These are phyloP conservation scores for Acacia confusa DNA, from an alignment of 306 rosid species.

Conservation along the genomic window DNA sequence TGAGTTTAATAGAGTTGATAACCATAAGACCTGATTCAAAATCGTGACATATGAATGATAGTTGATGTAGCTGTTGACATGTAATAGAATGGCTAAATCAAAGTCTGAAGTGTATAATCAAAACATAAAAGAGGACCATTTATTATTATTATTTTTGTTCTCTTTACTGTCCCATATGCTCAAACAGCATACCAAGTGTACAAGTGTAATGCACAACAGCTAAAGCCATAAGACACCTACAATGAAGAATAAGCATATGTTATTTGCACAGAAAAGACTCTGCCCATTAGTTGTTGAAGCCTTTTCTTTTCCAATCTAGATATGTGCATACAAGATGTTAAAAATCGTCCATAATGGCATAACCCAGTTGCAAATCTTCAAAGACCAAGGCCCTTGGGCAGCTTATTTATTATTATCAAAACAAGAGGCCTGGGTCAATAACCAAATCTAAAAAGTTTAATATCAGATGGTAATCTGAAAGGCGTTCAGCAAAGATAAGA, in stretches of 20 bases:
- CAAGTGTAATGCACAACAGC: neutral
- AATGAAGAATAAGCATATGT: neutral
- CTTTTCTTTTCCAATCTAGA: neutral
- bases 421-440: neutral
- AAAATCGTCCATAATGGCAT: neutral
- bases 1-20: neutral
- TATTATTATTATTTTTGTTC: neutral
- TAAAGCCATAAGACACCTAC: neutral
- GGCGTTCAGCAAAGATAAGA: slow-evolving; percentile 19
- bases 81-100: neutral
- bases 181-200: neutral
- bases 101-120: neutral
- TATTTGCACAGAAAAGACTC: neutral
- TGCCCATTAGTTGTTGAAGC: neutral
- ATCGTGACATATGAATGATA: neutral
- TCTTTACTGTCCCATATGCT: neutral
- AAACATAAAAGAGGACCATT: neutral
- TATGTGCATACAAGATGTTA: neutral
- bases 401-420: neutral
- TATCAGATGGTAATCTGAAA: slow-evolving; percentile 1
- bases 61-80: neutral
- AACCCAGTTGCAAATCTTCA: neutral
- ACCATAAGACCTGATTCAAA: slow-evolving; percentile 8
- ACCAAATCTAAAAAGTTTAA: slow-evolving; percentile 16
- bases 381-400: neutral